Percentiles rank a stretch among this genome's conserved stretches.
Evolutionary conservation across 2,329 filamentous ascomycete species (phyloP).

Genomic region (Simplicillium aogashimaense): DNA sequence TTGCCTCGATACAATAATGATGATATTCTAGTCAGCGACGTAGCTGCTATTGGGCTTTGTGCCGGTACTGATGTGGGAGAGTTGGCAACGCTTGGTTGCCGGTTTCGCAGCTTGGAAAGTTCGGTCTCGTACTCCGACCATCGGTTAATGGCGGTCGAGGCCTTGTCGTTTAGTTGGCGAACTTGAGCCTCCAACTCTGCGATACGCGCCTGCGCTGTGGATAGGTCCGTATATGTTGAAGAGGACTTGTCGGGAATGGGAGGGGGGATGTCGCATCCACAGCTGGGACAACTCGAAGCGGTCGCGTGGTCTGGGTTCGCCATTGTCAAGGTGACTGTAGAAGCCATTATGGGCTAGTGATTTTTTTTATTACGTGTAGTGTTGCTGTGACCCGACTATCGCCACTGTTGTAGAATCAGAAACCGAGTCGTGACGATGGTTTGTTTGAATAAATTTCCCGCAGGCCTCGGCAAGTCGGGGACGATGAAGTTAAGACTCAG

Average conservation of each 20-base stretch:
- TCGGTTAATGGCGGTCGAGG: constrained; percentile 51
- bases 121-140: constrained; percentile 78
- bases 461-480: no score
- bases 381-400: no score
- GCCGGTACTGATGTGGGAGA: constrained; percentile 4
- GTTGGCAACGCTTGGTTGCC: constrained; percentile 6
- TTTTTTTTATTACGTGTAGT: no score
- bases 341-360: constrained; percentile 8
- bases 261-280: constrained; percentile 31
- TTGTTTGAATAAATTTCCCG: no score
- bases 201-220: constrained; percentile 47
- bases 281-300: constrained; percentile 37
- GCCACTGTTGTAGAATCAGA: no score
- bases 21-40: constrained; percentile 28
- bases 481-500: no score
- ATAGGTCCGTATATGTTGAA: constrained; percentile 32
- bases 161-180: constrained; percentile 59
- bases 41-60: constrained; percentile 12
- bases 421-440: no score
- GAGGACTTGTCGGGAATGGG: constrained; percentile 17
- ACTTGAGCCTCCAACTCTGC: constrained; percentile 64
- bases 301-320: constrained; percentile 14
- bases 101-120: constrained; percentile 47
- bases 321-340: constrained; percentile 25
- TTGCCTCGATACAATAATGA: constrained; percentile 36